Conservation (phyloP, 331 rosid genomes). For the Rhamnella rubrinervis region DNA sequence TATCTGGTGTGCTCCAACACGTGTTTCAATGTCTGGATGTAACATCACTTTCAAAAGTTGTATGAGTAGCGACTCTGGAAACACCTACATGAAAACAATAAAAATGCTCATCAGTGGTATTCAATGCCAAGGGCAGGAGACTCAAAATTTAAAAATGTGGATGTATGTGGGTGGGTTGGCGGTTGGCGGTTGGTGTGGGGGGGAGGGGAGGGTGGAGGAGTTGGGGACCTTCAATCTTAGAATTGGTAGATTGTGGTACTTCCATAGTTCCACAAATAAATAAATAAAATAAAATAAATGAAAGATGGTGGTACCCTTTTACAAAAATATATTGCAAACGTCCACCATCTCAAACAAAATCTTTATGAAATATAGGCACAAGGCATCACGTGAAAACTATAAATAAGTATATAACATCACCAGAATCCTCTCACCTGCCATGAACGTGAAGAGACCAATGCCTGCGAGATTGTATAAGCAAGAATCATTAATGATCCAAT, state of each 20-base stretch:
- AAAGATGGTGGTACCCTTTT: too few relatives aligned
- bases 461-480: constrained; percentile 64
- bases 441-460: constrained; percentile 45
- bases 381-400: neutral
- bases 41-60: constrained; percentile 87
- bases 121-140: neutral
- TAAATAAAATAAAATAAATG: too few relatives aligned
- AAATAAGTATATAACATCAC: neutral
- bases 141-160: too few relatives aligned
- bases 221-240: too few relatives aligned
- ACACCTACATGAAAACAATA: constrained; percentile 50
- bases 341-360: neutral
- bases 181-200: too few relatives aligned
- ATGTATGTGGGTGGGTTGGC: neutral
- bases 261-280: too few relatives aligned
- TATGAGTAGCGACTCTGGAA: constrained; percentile 88
- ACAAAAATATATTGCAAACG: neutral
- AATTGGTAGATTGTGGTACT: too few relatives aligned
- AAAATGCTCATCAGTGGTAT: neutral
- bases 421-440: constrained; percentile 63
- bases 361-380: neutral
- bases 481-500: constrained; percentile 78
- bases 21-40: constrained; percentile 77
- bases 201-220: too few relatives aligned
- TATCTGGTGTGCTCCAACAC: constrained; percentile 91